Percentiles rank a stretch among this genome's conserved stretches.
Evolutionary conservation across 352 stramenopile genomes (phyloP).

Genomic region (Globisporangium nunn): DNA sequence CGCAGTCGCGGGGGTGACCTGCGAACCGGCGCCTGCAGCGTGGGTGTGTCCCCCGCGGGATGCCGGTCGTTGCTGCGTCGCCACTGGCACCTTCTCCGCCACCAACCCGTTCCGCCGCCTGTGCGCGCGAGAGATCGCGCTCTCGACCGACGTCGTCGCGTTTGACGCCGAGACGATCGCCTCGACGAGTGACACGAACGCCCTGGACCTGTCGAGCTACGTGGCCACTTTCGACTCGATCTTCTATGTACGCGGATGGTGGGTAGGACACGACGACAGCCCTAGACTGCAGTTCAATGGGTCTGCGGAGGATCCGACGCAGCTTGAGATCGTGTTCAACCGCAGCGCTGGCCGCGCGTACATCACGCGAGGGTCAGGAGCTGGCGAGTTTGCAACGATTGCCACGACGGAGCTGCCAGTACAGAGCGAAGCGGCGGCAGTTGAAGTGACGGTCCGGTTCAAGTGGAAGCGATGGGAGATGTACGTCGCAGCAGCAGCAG

Average conservation of each 20-base stretch:
- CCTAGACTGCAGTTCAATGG: too few species aligned
- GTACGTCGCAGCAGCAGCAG: conserved; percentile 14
- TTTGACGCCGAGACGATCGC: conserved; percentile 1
- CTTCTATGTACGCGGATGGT: conserved; percentile 14
- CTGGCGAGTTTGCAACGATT: background rate
- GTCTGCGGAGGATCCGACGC: too few species aligned
- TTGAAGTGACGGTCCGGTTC: conserved; percentile 12
- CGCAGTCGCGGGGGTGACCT: background rate
- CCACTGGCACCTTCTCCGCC: conserved; percentile 2
- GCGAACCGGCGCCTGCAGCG: conserved; percentile 8
- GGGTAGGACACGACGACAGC: background rate
- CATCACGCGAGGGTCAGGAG: background rate
- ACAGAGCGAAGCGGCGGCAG: conserved; percentile 8
- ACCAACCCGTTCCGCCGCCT: conserved; percentile 5
- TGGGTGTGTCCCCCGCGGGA: conserved; percentile 15
- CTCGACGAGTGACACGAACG: background rate
- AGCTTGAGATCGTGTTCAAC: too few species aligned
- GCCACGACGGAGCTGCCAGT: conserved; percentile 4
- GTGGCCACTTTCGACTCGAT: conserved; percentile 5
- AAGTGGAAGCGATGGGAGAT: conserved; percentile 11
- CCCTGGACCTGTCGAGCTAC: background rate
- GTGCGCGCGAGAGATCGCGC: background rate
- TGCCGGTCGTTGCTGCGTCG: conserved; percentile 13
- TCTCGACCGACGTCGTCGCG: too few species aligned
- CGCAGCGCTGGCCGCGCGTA: background rate